These are phyloP conservation scores for Calonectria henricotiae DNA, from an alignment of 2,329 filamentous ascomycete species.

Conservation along the genomic window DNA sequence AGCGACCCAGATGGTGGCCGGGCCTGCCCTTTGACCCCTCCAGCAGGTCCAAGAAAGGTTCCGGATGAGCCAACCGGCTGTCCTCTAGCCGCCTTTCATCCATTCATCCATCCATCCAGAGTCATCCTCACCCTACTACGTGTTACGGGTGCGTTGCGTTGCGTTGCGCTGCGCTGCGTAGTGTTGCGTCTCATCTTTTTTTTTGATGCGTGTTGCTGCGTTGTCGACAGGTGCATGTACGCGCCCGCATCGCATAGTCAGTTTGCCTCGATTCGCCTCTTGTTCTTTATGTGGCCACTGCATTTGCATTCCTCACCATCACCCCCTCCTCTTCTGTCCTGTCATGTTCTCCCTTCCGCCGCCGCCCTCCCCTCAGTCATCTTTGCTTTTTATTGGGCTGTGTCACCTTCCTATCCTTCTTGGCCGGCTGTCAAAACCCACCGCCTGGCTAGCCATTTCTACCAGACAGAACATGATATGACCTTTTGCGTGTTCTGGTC, in stretches of 20 bases:
- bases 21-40: constrained; percentile 20
- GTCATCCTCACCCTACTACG: constrained; percentile 16
- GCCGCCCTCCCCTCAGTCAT: background rate
- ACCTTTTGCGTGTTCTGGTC: constrained; percentile 16
- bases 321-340: background rate
- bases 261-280: constrained; percentile 10
- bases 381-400: constrained; percentile 19
- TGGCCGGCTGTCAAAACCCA: constrained; percentile 13
- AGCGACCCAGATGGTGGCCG: constrained; percentile 8
- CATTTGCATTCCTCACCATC: constrained; percentile 12
- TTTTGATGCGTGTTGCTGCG: constrained; percentile 15
- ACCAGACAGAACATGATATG: constrained; percentile 19
- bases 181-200: constrained; percentile 10
- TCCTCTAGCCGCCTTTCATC: background rate
- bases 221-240: constrained; percentile 29
- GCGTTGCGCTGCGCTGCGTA: background rate
- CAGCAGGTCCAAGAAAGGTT: constrained; percentile 4
- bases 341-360: no score
- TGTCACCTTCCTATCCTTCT: background rate
- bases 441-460: constrained; percentile 5
- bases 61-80: constrained; percentile 12
- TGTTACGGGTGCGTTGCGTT: no score
- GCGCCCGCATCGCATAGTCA: constrained; percentile 9
- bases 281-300: constrained; percentile 15
- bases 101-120: constrained; percentile 9